Evolutionary conservation across 192 early-diverging fungal genomes (phyloP).

Genomic region (Coemansia sp.): DNA sequence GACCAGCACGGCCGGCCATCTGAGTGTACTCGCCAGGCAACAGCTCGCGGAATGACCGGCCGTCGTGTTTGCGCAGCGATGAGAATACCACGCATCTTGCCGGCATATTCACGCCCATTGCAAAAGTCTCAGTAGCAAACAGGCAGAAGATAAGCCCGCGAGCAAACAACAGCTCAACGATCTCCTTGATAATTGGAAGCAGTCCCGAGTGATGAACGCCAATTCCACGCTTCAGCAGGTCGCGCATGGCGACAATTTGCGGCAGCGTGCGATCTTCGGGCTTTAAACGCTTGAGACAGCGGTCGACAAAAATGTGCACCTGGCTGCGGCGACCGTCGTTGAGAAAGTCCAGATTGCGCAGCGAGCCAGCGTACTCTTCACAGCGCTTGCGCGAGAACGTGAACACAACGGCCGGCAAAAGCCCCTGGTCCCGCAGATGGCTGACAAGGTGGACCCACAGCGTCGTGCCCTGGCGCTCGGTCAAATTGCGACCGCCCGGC

Average conservation of each 20-base stretch:
- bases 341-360: slow-evolving; percentile 80
- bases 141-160: slow-evolving; percentile 84
- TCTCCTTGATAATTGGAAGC: slow-evolving; percentile 97
- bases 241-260: slow-evolving; percentile 80
- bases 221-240: slow-evolving; percentile 84
- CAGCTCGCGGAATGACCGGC: slow-evolving; percentile 78
- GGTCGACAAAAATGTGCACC: slow-evolving; percentile 84
- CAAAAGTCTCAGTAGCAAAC: slow-evolving; percentile 99
- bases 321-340: slow-evolving; percentile 73
- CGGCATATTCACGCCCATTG: slow-evolving; percentile 99
- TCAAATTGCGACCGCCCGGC: slow-evolving; percentile 33
- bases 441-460: slow-evolving; percentile 78
- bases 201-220: slow-evolving; percentile 97
- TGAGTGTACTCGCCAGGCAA: slow-evolving; percentile 97
- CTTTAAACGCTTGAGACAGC: slow-evolving; percentile 73
- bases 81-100: slow-evolving; percentile 93
- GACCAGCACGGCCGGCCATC: slow-evolving; percentile 97
- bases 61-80: slow-evolving; percentile 87
- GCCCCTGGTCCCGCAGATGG: slow-evolving; percentile 65
- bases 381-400: slow-evolving; percentile 95
- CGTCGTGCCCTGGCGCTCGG: slow-evolving; percentile 62
- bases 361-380: slow-evolving; percentile 78
- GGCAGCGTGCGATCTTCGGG: slow-evolving; percentile 82
- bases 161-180: slow-evolving; percentile 94
- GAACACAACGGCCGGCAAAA: slow-evolving; percentile 90